Base-by-base conservation (phyloP, 208 protist genomes). In the Giardia muris region DNA sequence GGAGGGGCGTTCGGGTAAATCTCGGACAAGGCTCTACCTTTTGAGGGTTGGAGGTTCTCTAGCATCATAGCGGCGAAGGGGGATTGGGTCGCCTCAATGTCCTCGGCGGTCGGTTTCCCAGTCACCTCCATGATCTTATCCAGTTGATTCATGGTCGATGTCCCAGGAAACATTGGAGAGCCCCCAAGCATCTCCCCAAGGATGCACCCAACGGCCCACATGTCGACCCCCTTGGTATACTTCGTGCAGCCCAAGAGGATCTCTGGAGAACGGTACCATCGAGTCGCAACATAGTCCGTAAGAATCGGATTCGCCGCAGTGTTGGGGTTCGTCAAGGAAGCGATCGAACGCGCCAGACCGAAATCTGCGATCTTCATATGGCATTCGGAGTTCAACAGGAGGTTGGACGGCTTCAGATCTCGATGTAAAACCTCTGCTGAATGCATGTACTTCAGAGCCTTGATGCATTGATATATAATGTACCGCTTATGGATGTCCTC, bases 141-240 rank as follows among this genome's bases (percentile, higher is more conserved):
- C 0, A 96, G 46, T 86, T 96, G 94, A 48, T 96, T 95, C n/a
- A 94, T 93, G 19, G 94, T 93, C 0, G 93, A 94, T 39, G 67
- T 87, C 19, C 97, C 97, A 0, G 97, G 96, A 92, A 98, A 98
- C 46, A 98, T 96, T 43, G 97, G 97, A 87, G 97, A 97, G 0
- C 97, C 97, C 3, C 96, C 93, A 3, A 98, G 93, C 22, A 99
- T 93, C 94, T 99, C 98, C 0, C 96, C 97, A 0, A 99, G 93
- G 92, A 99, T 99, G 95, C 98, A 99, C 0, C 98, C 98, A 1
- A 98, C 95, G 0, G 96, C 96, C 98, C 98, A 99, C 95, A 99
- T 98, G 92, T 99, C 98, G 43, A 99, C 97, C 22, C 46, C 10
- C 3, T 86, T 67, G 0, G 67, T 87, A 88, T 94, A 94, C 39